Base-by-base conservation (phyloP, 2,329 filamentous ascomycete species). In the Pseudogymnoascus pannorum region DNA sequence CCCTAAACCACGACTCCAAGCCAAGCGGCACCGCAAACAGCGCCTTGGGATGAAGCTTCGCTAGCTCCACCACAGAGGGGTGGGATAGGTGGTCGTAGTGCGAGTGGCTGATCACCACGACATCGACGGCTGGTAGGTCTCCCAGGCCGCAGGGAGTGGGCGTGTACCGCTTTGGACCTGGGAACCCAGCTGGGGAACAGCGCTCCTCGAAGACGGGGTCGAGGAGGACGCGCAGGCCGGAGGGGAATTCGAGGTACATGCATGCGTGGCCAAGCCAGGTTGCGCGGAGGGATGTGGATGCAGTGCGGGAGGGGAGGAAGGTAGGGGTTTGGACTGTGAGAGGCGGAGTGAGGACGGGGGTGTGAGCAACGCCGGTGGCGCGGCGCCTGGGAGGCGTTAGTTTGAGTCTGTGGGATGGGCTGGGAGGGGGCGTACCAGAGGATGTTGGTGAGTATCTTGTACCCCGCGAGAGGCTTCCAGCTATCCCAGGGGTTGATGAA, bases 261-360 rank as follows among this genome's bases (percentile, higher is more conserved):
- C 92, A 96, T 3, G 93, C 92, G 73, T 97, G 93, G 35, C 93
- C 93, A 2, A 97, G 85, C 93, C 93, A 97, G 40, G 93, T 97
- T 33, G 92, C 90, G 60, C 92, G 86, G 22, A 97, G 81, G 40
- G 82, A 86, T 2, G 66, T 62, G 5, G 67, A 67, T 12, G 79
- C 82, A 8, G 78, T 72, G 59, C 86, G 78, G 9, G 75, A 76
- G 2, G 80, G 74, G 36, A 87, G 77, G 71, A 89, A 88, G 14
- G 74, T 70, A 1, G 86, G 85, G 58, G 77, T 79, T 29, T 73
- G 78, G n/a, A 88, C 79, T 2, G 81, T 75, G 2, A 88, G 82
- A 2, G 84, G 84, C 5, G 83, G 81, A 1, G 80, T 83, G 1
- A 83, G 87, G 65, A 87, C 81, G 11, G 86, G 86, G 5, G 22